Evolutionary conservation across 306 rosid genomes (phyloP), one percentile per base, ranked within the genome.

Genomic region (Prunus mira): DNA sequence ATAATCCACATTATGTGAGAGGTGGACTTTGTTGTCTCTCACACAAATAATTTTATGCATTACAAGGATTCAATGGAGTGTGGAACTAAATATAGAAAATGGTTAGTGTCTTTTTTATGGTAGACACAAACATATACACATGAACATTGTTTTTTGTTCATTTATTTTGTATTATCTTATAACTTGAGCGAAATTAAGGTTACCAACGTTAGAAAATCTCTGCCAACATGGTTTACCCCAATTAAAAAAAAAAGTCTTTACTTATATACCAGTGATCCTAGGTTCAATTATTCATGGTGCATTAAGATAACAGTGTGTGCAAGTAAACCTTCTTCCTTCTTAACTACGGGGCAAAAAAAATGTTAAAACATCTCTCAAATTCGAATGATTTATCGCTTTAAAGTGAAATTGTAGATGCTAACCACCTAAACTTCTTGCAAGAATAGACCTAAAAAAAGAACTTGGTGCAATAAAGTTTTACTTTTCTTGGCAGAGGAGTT

Each of bases 321-420:
- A 0, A 7, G 9, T 1, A 38, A 38, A 7, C 2, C 0, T 8
- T 2, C 0, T 8, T 38, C 9, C 2, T 38, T 38, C 1, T 7
- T 38, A 38, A 38, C 2, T 7, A 38, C 6, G 0, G 2, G 0
- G 2, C 9, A 1, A 6, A 38, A 6, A 38, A 1, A 1, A 7
- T 0, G 2, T 34, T 34, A 6, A 34, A 34, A 34, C 6, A 34
- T 34, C 1, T 38, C 2, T 6, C 9, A 52, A 52, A 17, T 18
- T 52, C 10, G 22, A 52, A 52, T 18, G 0, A 38, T 38, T 38
- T 38, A 38, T 38, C 9, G 9, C 2, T 38, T 38, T 34, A 34
- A 6, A 34, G 8, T 34, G 41, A 34, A 34, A 34, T 34, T 34
- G 41, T 8, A 34, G 41, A 34, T 34, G 8, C 8, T 5, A 34